Base-by-base conservation (phyloP, 2,329 filamentous ascomycete genomes). In the Epichloe bromicola region DNA sequence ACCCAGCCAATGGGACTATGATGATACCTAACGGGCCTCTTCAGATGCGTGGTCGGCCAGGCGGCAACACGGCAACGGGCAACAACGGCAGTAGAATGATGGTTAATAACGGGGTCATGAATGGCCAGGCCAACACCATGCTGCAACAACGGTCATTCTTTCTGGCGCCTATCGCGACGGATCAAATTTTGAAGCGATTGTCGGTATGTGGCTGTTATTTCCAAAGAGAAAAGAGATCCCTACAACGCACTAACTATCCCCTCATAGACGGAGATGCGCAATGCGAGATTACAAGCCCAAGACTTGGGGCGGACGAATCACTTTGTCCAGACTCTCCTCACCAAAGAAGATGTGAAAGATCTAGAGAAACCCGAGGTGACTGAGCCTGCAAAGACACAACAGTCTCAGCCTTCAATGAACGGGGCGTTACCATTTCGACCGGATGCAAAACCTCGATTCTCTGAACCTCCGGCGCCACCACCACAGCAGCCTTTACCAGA, bases 401-500 rank as follows among this genome's bases (percentile, higher is more conserved):
- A 77, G 51, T 62, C 65, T 12, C 65, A 69, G 17, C 64, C 63
- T n/a, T 61, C 73, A n/a, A 60, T 71, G 1, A 79, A 80, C 53
- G 76, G 76, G 23, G 75, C 73, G 54, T 67, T 65, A 23, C 70
- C 76, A 0, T 79, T 79, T 59, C 84, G 88, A 57, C 70, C 81
- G 19, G 89, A 95, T 61, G 73, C 83, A 40, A 91, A 93, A 60
- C 80, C 86, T 4, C 80, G 89, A 49, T 97, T 96, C 64, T 93
- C 88, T 1, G 90, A 96, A 52, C 91, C 91, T 48, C 91, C 91
- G 4, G 91, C 90, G 20, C 91, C 91, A 7, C 91, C 91, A 26
- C 91, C 91, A 30, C 89, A 95, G 59, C 90, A 95, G 59, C 91
- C 91, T 14, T 73, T 97, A 5, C 91, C 91, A 1, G 90, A 96